Base-by-base conservation (phyloP, 768 basidiomycete genomes). In the Leccinum variicolor region DNA sequence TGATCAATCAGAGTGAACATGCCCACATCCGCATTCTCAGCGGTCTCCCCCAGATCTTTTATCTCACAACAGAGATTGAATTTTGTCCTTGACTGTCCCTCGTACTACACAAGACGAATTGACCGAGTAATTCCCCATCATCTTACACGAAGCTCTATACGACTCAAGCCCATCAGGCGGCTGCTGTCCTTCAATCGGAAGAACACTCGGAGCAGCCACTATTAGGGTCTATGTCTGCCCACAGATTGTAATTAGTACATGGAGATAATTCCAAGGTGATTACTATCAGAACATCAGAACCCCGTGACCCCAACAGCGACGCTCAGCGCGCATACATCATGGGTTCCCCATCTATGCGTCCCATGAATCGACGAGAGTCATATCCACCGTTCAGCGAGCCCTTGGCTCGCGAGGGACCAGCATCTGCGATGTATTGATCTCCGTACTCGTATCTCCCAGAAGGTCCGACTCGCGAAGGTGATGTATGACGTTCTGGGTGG, bases 391-490 rank as follows among this genome's bases (percentile, higher is more conserved):
- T n/a, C 4, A 52, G 10, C 15, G 29, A 17, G 33, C 29, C 54
- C 58, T 45, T 58, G 41, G 62, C 54, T 7, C 13, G 56, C 33
- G 57, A 63, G 23, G 53, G 25, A 11, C 34, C 33, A 9, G 15
- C 52, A 15, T 46, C 17, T 39, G 8, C 39, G n/a, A n/a, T 39
- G 17, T 39, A n/a, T 10, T n/a, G 0, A 39, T 39, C 17, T n/a
- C 17, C 39, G 39, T 3, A 39, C 39, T 39, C 50, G 25, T 56
- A 23, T 43, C 46, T 10, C 3, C 9, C 39, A 43, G 17, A 17
- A 6, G 3, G 13, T 7, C 48, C 53, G 23, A n/a, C 51, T 25
- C 39, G 33, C 6, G 6, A 10, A 17, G 33, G 26, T 8, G 56
- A 36, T 6, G 9, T 31, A 8, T 50, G 50, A 43, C n/a, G 56